phyloP scores from a whole-genome alignment of 176 grass and related monocot genomes.

The Areca catechu region DNA sequence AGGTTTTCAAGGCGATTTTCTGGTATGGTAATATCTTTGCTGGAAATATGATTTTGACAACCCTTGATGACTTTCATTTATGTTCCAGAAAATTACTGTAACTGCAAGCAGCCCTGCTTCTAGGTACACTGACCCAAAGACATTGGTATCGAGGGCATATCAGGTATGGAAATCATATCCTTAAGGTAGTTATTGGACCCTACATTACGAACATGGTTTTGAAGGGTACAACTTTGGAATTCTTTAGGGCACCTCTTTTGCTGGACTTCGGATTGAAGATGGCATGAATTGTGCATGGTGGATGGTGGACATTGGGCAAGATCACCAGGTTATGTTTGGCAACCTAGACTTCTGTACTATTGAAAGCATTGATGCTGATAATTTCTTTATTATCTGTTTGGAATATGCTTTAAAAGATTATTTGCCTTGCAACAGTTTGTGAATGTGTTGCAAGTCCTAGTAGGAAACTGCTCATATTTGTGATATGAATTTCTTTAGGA shows the following conservation, averaged over 20 bases:
- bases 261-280: constrained; percentile 59
- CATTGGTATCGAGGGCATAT: constrained; percentile 75
- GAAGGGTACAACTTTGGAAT: constrained; percentile 11
- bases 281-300: constrained; percentile 82
- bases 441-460: too few relatives aligned
- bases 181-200: background rate
- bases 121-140: constrained; percentile 88
- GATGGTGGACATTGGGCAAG: constrained; percentile 82
- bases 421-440: too few relatives aligned
- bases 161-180: constrained; percentile 39
- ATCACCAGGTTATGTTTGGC: constrained; percentile 54
- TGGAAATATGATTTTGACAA: too few relatives aligned
- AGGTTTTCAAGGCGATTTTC: background rate
- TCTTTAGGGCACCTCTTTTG: constrained; percentile 73
- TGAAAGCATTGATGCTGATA: background rate
- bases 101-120: constrained; percentile 84
- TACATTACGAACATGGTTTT: background rate
- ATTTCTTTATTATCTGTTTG: background rate
- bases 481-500: too few relatives aligned
- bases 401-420: background rate
- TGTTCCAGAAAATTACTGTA: constrained; percentile 65
- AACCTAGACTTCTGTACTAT: constrained; percentile 3
- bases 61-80: constrained; percentile 16
- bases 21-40: too few relatives aligned
- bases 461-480: too few relatives aligned